Base-by-base conservation (phyloP, 78 protist genomes). In the Dictyostelium intermedium region DNA sequence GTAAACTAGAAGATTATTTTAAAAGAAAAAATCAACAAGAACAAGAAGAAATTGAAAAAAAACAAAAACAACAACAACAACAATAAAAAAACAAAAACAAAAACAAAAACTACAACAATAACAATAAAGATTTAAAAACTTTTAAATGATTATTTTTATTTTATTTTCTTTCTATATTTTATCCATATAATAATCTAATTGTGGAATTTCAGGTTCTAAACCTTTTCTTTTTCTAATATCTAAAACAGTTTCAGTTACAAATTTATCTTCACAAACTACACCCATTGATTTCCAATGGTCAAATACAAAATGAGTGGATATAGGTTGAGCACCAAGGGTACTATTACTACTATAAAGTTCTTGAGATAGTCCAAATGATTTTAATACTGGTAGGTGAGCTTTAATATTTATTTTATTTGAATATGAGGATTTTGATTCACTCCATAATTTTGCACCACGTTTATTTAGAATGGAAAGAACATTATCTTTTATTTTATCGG, bases 341-440 rank as follows among this genome's bases (percentile, higher is more conserved):
- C 72, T 25, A 92, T 3, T 96, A 93, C n/a, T 39, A 39, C 4
- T 39, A 39, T 16, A 20, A 56, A 56, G 66, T 56, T 56, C 66
- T 56, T 56, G 66, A 20, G 66, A 56, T 97, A 99, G 97, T 23
- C 99, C 99, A 98, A 99, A 99, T 25, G 99, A 99, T 97, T 99
- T 99, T 30, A 79, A 47, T 76, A 99, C 99, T 53, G 99, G 99
- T 61, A 99, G 87, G 95, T 98, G 85, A 16, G 99, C 99, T 93
- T 96, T 97, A 84, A 99, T 53, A 72, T 72, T 80, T 95, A 78
- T 86, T 32, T 37, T 25, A 23, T 45, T 30, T 47, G 69, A 73
- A 39, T 79, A 56, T 70, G 14, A 70, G 30, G 34, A 32, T 70
- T 25, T 25, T 16, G 34, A 23, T 27, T 25, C 74, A 27, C 35